Base-by-base conservation (phyloP, 2,329 filamentous ascomycete species). In the Dissoconium aciculare region DNA sequence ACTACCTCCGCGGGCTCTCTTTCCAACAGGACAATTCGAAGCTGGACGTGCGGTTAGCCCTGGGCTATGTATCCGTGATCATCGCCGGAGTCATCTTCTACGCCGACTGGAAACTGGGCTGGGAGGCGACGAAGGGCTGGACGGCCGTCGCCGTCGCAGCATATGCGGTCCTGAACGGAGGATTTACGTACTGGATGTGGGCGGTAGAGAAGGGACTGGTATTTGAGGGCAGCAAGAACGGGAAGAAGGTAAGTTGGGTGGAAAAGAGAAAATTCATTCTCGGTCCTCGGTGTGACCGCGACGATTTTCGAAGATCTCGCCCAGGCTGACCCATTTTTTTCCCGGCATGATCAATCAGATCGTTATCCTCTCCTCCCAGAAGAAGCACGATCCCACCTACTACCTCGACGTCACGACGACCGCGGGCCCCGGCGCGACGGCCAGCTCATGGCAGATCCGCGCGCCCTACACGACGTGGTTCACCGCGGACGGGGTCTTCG, bases 71-170 rank as follows among this genome's bases (percentile, higher is more conserved):
- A 12, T 80, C 84, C 37, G 84, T 95, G 47, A 55, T 67, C 36
- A 74, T 94, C 39, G 78, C 83, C 11, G 85, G 68, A 13, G 78
- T 73, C 38, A 84, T 82, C 47, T 95, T 95, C 64, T 74, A 72
- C 39, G 85, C 83, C 62, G 89, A 98, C 66, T 92, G 83, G 63
- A 82, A 81, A 52, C 65, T 84, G 28, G 87, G 85, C 45, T 95
- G 89, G 67, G 82, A 93, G 40, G 64, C 59, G 38, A 93, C 85
- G 11, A 91, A 89, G 57, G 60, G 67, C 40, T 87, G 75, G 62
- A 91, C 87, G 0, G 69, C 79, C 3, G 69, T 66, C 23, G 87
- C 89, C 3, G 87, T 95, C 4, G 65, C 67, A 8, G 52, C 76
- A 11, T 98, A 98, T 62, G 74, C 81, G 25, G 31, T 79, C 2